These are phyloP conservation scores for Acer yangbiense DNA, from an alignment of 345 rosid species.

Conservation along the genomic window DNA sequence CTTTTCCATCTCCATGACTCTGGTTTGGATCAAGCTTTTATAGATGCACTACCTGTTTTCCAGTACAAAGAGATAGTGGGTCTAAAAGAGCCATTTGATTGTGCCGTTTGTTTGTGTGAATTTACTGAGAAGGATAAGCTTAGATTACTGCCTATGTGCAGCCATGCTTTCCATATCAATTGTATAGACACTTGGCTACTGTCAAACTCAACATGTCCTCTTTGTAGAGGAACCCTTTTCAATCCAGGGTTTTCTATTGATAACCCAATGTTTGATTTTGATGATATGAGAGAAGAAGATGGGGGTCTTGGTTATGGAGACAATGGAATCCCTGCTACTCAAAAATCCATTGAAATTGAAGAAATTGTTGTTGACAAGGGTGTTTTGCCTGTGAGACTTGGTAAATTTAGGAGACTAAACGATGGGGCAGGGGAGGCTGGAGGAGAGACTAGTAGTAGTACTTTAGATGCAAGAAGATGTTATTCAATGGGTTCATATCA, in stretches of 20 bases:
- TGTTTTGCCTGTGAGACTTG: slow-evolving; percentile 74
- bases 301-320: slow-evolving; percentile 44
- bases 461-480: slow-evolving; percentile 79
- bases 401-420: slow-evolving; percentile 65
- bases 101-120: slow-evolving; percentile 92
- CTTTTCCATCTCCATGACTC: slow-evolving; percentile 88
- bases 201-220: slow-evolving; percentile 82
- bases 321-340: slow-evolving; percentile 34
- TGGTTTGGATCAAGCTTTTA: slow-evolving; percentile 88
- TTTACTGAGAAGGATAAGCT: slow-evolving; percentile 79
- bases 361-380: slow-evolving; percentile 65
- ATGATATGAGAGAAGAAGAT: slow-evolving; percentile 67
- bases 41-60: slow-evolving; percentile 87
- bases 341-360: slow-evolving; percentile 59
- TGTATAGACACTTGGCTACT: slow-evolving; percentile 92
- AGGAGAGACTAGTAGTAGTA: slow-evolving; percentile 86
- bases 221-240: slow-evolving; percentile 77
- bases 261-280: slow-evolving; percentile 68
- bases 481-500: slow-evolving; percentile 90
- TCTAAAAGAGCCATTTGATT: slow-evolving; percentile 75
- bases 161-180: slow-evolving; percentile 86
- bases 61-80: slow-evolving; percentile 74
- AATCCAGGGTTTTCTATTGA: slow-evolving; percentile 66
- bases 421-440: slow-evolving; percentile 39
- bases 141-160: slow-evolving; percentile 78